A percentile compares a stretch with the other conserved stretches of the same genome.
Evolutionary conservation across 2,329 filamentous ascomycete species (phyloP).

Genomic region (Fusarium burgessii): DNA sequence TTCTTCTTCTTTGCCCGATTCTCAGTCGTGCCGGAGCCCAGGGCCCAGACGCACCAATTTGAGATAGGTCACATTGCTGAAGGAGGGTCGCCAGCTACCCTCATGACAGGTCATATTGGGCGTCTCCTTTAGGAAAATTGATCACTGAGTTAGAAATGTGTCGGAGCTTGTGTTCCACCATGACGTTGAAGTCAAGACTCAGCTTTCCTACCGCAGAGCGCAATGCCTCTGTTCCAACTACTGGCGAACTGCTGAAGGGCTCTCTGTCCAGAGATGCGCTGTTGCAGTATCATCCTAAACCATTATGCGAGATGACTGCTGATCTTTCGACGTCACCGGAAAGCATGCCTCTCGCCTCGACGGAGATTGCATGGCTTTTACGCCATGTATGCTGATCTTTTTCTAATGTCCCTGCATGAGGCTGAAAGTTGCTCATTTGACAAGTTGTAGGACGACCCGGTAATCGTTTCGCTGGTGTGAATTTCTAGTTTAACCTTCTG

Average conservation of each 20-base stretch:
- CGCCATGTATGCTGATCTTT: not conserved
- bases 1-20: not conserved
- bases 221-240: not conserved
- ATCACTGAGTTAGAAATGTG: not conserved
- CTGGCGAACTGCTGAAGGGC: not conserved
- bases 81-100: constrained; percentile 2
- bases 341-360: not conserved
- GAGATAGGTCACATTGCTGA: not conserved
- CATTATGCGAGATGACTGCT: not conserved
- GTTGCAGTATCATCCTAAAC: not conserved
- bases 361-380: constrained; percentile 5
- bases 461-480: not conserved
- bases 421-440: constrained; percentile 3
- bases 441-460: not conserved
- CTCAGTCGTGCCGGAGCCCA: not conserved
- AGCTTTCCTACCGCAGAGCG: not conserved
- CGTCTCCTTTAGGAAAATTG: not conserved
- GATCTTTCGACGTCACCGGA: not conserved
- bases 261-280: not conserved
- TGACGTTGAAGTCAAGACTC: not conserved
- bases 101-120: constrained; percentile 1
- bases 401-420: not conserved
- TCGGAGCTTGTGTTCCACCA: constrained; percentile 22
- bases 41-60: not conserved
- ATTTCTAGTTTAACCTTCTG: not conserved